Conservation (phyloP, 345 rosid genomes). For the Orychophragmus violaceus region DNA sequence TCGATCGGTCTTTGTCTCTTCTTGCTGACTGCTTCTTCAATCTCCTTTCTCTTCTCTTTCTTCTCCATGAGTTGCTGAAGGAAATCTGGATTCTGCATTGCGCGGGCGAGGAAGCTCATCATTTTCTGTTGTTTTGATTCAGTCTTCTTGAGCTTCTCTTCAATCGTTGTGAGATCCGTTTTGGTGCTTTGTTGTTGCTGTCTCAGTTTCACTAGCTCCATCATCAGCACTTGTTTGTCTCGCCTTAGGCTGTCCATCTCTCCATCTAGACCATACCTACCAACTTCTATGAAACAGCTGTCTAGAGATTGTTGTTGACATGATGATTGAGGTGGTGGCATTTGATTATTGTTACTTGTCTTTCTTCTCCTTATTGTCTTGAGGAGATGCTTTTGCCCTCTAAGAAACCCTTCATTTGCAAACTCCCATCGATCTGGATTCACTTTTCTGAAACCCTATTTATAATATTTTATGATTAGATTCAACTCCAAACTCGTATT, state of each 20-base stretch:
- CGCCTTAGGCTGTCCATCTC: constrained; percentile 49
- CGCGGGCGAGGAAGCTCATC: constrained; percentile 72
- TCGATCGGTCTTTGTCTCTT: constrained; percentile 51
- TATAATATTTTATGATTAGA: constrained; percentile 21
- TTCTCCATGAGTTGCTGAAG: constrained; percentile 48
- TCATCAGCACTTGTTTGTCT: constrained; percentile 59
- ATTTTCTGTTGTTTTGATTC: constrained; percentile 63
- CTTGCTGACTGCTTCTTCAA: constrained; percentile 48
- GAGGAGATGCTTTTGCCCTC: constrained; percentile 65
- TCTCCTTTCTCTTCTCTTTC: constrained; percentile 44
- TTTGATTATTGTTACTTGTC: constrained; percentile 21
- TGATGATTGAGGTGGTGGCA: constrained; percentile 20
- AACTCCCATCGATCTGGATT: constrained; percentile 96
- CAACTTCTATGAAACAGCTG: constrained; percentile 53
- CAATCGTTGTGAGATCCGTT: constrained; percentile 43
- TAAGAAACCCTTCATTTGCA: constrained; percentile 65
- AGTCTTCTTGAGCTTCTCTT: constrained; percentile 45
- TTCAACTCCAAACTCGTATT: constrained; percentile 14
- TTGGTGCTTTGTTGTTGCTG: constrained; percentile 57
- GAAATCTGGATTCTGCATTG: constrained; percentile 59
- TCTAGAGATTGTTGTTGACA: constrained; percentile 48
- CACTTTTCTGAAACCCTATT: constrained; percentile 88
- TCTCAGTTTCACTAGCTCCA: constrained; percentile 57
- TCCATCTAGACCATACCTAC: constrained; percentile 54
- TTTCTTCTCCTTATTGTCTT: constrained; percentile 58